Evolutionary conservation across 257 asterid genomes (phyloP), one percentile per base, ranked within the genome.

Genomic region (Gentiana straminea): DNA sequence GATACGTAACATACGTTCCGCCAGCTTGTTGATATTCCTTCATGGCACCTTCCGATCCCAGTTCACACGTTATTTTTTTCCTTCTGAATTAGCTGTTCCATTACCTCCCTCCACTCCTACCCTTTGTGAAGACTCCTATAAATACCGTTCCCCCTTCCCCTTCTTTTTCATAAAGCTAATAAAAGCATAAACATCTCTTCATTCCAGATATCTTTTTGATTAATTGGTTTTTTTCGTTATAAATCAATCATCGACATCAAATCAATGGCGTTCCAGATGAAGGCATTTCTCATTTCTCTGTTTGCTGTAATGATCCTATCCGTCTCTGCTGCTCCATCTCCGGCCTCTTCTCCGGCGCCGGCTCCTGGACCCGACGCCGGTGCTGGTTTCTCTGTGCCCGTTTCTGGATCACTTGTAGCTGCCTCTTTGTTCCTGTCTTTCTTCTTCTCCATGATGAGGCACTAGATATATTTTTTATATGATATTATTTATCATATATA

Each of bases 341-440:
- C 73, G 68, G 80, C 82, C 8, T n/a, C 47, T 5, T 15, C 37
- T 8, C 58, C 57, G 33, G 76, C 80, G 3, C 76, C 73, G 5
- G 62, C 86, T 9, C 77, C 77, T 0, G 35, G 70, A 3, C 85
- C 85, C 0, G 78, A 68, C 11, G 63, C 80, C 38, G 90, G 90
- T 61, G 74, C 43, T 34, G 85, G 80, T 2, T 76, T 70, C 62
- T 61, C 72, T 13, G 3, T 75, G 70, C 71, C 80, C 38, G 65
- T 66, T 49, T 77, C 86, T 32, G 59, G 61, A 41, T 64, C 77
- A 37, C 51, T 67, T 52, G 62, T 75, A 8, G 87, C 71, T 0
- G 58, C 73, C 48, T 78, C 84, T 53, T 37, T 83, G 4, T 51
- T 75, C 57, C 48, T 67, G 66, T 79, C 92, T 32, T 67, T 61